Evolutionary conservation across 2,329 filamentous ascomycete species (phyloP).

Genomic region (Laburnicola sp.): DNA sequence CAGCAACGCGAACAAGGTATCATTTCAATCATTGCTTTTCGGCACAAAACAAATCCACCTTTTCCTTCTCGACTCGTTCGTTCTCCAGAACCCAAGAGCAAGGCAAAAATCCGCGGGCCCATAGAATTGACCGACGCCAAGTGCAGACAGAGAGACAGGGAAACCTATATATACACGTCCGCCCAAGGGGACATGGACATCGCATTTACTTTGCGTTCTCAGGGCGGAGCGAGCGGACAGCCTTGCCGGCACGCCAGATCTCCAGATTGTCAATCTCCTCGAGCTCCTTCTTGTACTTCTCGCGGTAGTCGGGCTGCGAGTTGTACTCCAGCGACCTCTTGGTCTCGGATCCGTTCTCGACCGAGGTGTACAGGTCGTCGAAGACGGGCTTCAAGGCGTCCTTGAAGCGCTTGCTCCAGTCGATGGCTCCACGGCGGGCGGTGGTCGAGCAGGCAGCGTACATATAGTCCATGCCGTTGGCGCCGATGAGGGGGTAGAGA

Average conservation of each 20-base stretch:
- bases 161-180: conserved; percentile 34
- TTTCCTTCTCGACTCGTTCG: conserved; percentile 9
- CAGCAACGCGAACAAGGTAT: conserved; percentile 15
- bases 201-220: conserved; percentile 43
- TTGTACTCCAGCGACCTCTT: conserved; percentile 97
- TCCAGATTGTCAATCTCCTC: conserved; percentile 96
- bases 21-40: conserved; percentile 16
- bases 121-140: conserved; percentile 23
- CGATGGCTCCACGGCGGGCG: conserved; percentile 95
- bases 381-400: conserved; percentile 98
- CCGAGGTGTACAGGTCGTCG: conserved; percentile 93
- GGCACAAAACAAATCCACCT: conserved; percentile 3
- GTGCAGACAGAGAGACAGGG: conserved; percentile 24
- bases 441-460: conserved; percentile 99
- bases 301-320: conserved; percentile 89
- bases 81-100: neutral
- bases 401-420: conserved; percentile 98
- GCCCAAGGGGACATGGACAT: conserved; percentile 10
- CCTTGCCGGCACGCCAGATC: conserved; percentile 99
- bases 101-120: conserved; percentile 8
- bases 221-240: conserved; percentile 66
- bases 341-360: conserved; percentile 90
- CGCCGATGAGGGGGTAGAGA: conserved; percentile 95
- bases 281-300: conserved; percentile 98
- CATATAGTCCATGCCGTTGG: conserved; percentile 99